Conservation (phyloP, 2,329 filamentous ascomycete genomes). For the Chrysoporthe deuterocubensis region DNA sequence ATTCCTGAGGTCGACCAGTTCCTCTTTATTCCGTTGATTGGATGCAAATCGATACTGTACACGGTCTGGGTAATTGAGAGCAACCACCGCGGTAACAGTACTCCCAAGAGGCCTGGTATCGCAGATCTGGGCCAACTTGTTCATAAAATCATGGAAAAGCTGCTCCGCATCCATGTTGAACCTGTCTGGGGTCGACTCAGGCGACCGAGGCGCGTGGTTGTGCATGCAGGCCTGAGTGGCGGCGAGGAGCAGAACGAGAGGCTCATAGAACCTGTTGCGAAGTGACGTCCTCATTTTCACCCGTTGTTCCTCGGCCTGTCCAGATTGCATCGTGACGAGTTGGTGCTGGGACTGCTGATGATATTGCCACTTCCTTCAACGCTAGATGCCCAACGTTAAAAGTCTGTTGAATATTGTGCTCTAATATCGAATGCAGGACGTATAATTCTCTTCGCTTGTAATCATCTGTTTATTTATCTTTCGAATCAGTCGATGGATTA, state of each 20-base stretch:
- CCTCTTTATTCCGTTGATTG: constrained; percentile 30
- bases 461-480: no score
- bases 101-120: constrained; percentile 32
- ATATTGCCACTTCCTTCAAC: no score
- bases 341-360: no score
- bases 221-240: constrained; percentile 11
- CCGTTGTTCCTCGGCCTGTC: background rate
- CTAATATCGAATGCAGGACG: no score
- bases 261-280: constrained; percentile 21
- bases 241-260: constrained; percentile 9
- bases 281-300: background rate
- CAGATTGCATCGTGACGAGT: no score
- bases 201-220: background rate
- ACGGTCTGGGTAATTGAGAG: constrained; percentile 32
- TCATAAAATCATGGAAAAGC: constrained; percentile 33
- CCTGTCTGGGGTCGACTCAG: background rate
- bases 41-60: constrained; percentile 37
- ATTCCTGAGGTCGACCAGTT: constrained; percentile 3
- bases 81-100: constrained; percentile 34
- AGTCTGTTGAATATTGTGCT: no score
- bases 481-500: no score
- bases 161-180: constrained; percentile 24
- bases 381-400: no score
- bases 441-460: no score
- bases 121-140: constrained; percentile 37